These are phyloP conservation scores for Mycogone perniciosa DNA, from an alignment of 2,329 filamentous ascomycete species.

Conservation along the genomic window DNA sequence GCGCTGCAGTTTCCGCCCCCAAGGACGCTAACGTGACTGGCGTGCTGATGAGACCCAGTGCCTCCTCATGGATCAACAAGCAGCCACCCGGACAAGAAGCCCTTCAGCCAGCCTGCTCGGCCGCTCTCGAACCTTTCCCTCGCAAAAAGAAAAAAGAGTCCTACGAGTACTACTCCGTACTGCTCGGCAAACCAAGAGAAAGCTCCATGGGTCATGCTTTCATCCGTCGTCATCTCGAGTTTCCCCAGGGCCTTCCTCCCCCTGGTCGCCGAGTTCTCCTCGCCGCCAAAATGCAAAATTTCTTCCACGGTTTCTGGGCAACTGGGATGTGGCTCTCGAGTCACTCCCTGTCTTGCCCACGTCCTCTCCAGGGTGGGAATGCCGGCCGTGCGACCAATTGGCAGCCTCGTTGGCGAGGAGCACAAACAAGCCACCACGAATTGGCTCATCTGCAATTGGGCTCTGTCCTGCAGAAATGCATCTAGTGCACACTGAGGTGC, in stretches of 20 bases:
- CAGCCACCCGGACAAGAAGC: too few species aligned
- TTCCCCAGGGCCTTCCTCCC: not conserved
- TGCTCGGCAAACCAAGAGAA: not conserved
- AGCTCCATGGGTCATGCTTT: not conserved
- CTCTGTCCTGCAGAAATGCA: constrained; percentile 3
- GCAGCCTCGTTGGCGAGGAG: not conserved
- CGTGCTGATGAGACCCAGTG: too few species aligned
- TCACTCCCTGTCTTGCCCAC: not conserved
- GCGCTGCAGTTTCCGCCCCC: too few species aligned
- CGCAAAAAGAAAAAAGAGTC: too few species aligned
- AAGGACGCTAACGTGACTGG: too few species aligned
- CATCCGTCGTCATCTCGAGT: not conserved
- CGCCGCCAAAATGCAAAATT: not conserved
- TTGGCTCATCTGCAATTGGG: constrained; percentile 3
- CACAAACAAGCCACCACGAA: constrained; percentile 1
- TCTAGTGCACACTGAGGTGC: not conserved
- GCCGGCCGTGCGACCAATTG: constrained; percentile 5
- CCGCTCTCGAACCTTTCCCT: too few species aligned
- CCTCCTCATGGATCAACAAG: too few species aligned
- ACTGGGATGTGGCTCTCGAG: not conserved
- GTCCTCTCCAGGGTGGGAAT: not conserved
- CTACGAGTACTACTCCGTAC: not conserved
- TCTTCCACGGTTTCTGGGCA: not conserved
- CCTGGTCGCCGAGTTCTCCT: constrained; percentile 8
- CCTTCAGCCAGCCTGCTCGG: too few species aligned